A percentile compares a stretch with the other conserved stretches of the same genome.
phyloP scores from a whole-genome alignment of 2,329 filamentous ascomycete species.

The Paecilomyces formosus region DNA sequence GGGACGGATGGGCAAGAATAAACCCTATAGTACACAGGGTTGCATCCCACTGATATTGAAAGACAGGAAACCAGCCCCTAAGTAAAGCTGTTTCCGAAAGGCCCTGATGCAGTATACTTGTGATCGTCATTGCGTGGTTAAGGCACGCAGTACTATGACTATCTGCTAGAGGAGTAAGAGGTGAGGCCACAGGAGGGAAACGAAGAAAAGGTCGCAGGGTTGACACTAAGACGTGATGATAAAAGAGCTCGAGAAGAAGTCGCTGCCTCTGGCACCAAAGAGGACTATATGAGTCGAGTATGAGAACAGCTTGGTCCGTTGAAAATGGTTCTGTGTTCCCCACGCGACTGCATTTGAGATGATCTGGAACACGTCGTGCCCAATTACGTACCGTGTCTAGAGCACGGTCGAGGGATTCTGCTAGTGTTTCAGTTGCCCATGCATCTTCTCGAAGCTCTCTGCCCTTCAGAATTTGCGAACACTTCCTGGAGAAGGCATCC shows the following conservation, averaged over 20 bases:
- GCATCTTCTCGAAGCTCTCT: neutral
- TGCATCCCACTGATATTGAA: constrained; percentile 4
- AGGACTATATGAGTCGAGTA: constrained; percentile 23
- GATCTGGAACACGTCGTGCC: constrained; percentile 24
- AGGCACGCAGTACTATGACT: constrained; percentile 14
- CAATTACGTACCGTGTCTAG: constrained; percentile 17
- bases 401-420: constrained; percentile 14
- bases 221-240: constrained; percentile 26
- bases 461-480: neutral
- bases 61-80: neutral
- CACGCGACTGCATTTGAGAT: constrained; percentile 24
- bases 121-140: constrained; percentile 23
- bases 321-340: constrained; percentile 23
- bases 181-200: constrained; percentile 11
- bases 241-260: constrained; percentile 28
- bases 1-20: constrained; percentile 1
- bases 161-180: constrained; percentile 13
- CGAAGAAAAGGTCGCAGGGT: constrained; percentile 30
- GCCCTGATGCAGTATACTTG: constrained; percentile 27
- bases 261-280: constrained; percentile 31
- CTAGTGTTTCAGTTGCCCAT: neutral
- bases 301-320: constrained; percentile 21
- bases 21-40: neutral
- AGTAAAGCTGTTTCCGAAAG: constrained; percentile 2
- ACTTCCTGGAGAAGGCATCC: constrained; percentile 22